Conservation (phyloP, 306 rosid genomes). For the Dicorynia guianensis region DNA sequence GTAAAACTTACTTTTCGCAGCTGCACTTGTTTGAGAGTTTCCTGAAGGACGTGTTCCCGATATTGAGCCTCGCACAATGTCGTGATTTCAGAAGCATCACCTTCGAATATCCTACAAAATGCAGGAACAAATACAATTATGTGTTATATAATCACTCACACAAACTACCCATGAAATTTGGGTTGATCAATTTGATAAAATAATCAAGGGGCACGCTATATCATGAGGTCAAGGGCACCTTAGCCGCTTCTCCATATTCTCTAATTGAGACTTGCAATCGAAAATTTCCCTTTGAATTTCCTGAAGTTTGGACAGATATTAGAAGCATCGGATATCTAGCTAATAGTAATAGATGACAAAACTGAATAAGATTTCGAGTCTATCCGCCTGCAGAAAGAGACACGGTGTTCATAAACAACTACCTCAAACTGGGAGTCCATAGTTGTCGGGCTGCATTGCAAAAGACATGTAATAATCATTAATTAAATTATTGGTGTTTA, state of each 20-base stretch:
- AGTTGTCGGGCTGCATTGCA: constrained; percentile 49
- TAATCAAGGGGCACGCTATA: neutral
- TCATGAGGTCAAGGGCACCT: constrained; percentile 42
- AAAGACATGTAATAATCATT: neutral
- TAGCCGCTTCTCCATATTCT: constrained; percentile 57
- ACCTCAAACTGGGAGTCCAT: constrained; percentile 62
- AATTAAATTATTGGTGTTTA: constrained; percentile 5
- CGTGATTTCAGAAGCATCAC: constrained; percentile 60
- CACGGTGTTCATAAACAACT: constrained; percentile 14
- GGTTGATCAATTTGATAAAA: neutral
- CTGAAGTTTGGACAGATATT: constrained; percentile 38
- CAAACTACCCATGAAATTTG: neutral
- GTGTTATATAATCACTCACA: neutral
- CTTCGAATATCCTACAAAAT: constrained; percentile 64
- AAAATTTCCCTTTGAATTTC: constrained; percentile 56
- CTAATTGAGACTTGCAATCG: constrained; percentile 50
- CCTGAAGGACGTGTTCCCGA: constrained; percentile 53
- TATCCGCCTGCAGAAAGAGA: neutral
- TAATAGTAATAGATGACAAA: neutral
- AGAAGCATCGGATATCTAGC: too few relatives aligned
- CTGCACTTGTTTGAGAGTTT: constrained; percentile 59
- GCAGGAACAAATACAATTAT: neutral
- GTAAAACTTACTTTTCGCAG: constrained; percentile 47
- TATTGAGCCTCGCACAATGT: constrained; percentile 58
- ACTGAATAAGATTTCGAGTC: constrained; percentile 12